Conservation (phyloP, 2,329 filamentous ascomycete species). For the Aspergillus chevalieri region DNA sequence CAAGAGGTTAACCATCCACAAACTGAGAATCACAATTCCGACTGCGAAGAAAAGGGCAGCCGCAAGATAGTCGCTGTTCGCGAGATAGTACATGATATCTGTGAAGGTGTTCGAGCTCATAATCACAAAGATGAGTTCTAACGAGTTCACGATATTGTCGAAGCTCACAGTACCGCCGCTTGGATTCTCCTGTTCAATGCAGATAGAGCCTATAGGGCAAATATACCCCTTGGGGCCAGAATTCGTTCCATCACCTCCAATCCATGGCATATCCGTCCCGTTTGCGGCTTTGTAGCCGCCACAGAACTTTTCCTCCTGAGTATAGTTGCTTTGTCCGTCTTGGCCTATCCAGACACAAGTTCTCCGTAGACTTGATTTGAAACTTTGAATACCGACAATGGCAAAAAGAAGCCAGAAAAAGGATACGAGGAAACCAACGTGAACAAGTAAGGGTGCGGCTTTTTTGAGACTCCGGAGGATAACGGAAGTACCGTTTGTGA, state of each 20-base stretch:
- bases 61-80: conserved; percentile 82
- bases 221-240: conserved; percentile 69
- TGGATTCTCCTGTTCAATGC: conserved; percentile 72
- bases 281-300: conserved; percentile 65
- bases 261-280: conserved; percentile 60
- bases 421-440: conserved; percentile 86
- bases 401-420: conserved; percentile 99
- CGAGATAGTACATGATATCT: conserved; percentile 89
- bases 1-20: conserved; percentile 91
- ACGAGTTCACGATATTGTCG: conserved; percentile 85
- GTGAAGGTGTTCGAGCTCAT: conserved; percentile 98
- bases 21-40: conserved; percentile 81
- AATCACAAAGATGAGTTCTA: conserved; percentile 93
- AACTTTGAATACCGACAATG: conserved; percentile 93
- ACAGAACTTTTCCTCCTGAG: conserved; percentile 62
- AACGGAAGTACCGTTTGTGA: conserved; percentile 90
- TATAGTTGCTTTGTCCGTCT: conserved; percentile 33
- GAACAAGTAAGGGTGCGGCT: conserved; percentile 81
- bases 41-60: conserved; percentile 69
- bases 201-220: conserved; percentile 77
- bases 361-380: conserved; percentile 74
- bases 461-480: conserved; percentile 94
- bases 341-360: conserved; percentile 74
- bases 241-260: conserved; percentile 50
- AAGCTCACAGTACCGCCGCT: conserved; percentile 85